Percentiles rank a stretch among this genome's conserved stretches.
Evolutionary conservation across 495 filamentous ascomycete species (phyloP).

Genomic region (Penicillium steckii): DNA sequence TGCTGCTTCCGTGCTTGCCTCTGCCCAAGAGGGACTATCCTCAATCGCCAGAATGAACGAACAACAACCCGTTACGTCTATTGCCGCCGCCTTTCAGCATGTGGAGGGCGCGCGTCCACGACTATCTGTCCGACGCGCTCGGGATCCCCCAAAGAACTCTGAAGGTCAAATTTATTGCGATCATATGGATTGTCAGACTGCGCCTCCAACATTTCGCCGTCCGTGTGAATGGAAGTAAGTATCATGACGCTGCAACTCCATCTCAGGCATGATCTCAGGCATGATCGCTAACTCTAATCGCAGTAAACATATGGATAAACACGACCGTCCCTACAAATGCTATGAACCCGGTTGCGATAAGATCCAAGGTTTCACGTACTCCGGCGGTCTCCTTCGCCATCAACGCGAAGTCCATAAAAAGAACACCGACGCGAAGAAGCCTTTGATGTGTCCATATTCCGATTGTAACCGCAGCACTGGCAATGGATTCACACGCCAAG

Average conservation of each 20-base stretch:
- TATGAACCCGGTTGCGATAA: conserved; percentile 75
- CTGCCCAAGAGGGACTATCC: conserved; percentile 36
- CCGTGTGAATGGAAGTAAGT: conserved; percentile 94
- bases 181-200: conserved; percentile 55
- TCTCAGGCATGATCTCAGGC: neutral
- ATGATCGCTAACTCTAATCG: conserved; percentile 10
- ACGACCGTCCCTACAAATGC: conserved; percentile 88
- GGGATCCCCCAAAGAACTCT: conserved; percentile 60
- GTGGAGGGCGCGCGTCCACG: conserved; percentile 44
- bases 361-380: conserved; percentile 90
- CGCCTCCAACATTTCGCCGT: conserved; percentile 63
- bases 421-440: conserved; percentile 78
- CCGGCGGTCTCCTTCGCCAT: conserved; percentile 81
- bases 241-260: neutral
- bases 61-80: conserved; percentile 20
- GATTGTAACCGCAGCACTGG: conserved; percentile 87
- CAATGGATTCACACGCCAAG: conserved; percentile 79
- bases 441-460: conserved; percentile 74
- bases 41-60: conserved; percentile 44
- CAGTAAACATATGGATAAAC: conserved; percentile 97
- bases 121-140: conserved; percentile 46
- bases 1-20: conserved; percentile 37
- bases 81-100: conserved; percentile 25
- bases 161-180: conserved; percentile 72
- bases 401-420: conserved; percentile 89